Conservation (phyloP, 768 basidiomycete genomes). For the Mycena belliarum region DNA sequence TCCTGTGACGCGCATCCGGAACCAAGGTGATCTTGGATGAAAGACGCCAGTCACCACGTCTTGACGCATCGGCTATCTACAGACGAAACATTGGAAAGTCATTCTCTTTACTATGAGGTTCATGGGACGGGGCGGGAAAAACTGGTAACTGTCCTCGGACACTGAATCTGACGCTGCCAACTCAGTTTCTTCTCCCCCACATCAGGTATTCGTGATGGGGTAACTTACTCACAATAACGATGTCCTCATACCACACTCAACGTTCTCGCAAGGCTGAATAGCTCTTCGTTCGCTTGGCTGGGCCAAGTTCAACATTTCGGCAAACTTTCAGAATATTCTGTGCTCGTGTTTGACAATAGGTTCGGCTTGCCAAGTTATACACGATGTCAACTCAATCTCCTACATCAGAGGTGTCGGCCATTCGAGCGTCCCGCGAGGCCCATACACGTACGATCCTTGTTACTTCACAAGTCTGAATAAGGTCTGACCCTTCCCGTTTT, state of each 20-base stretch:
- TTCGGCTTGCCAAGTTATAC: background rate
- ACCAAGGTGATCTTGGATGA: constrained; percentile 32
- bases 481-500: background rate
- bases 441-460: constrained; percentile 79
- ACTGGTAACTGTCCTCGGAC: constrained; percentile 38
- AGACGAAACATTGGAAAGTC: constrained; percentile 52
- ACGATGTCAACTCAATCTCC: background rate
- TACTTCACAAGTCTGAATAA: constrained; percentile 24
- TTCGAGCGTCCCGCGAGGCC: constrained; percentile 68
- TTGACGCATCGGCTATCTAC: constrained; percentile 26
- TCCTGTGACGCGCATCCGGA: constrained; percentile 44
- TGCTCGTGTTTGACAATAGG: constrained; percentile 78
- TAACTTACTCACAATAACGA: background rate
- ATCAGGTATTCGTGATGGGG: constrained; percentile 51
- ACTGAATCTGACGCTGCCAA: background rate
- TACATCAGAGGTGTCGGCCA: constrained; percentile 71
- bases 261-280: constrained; percentile 50
- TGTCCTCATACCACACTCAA: constrained; percentile 13
- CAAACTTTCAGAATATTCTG: constrained; percentile 47
- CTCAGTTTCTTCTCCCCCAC: background rate
- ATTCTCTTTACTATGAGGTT: constrained; percentile 78
- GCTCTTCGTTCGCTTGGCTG: constrained; percentile 62
- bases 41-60: constrained; percentile 35
- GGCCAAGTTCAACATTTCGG: constrained; percentile 66
- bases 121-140: constrained; percentile 71